These are phyloP conservation scores for Arxiozyma slooffiae DNA, from an alignment of 1,139 yeast species.

Conservation along the genomic window DNA sequence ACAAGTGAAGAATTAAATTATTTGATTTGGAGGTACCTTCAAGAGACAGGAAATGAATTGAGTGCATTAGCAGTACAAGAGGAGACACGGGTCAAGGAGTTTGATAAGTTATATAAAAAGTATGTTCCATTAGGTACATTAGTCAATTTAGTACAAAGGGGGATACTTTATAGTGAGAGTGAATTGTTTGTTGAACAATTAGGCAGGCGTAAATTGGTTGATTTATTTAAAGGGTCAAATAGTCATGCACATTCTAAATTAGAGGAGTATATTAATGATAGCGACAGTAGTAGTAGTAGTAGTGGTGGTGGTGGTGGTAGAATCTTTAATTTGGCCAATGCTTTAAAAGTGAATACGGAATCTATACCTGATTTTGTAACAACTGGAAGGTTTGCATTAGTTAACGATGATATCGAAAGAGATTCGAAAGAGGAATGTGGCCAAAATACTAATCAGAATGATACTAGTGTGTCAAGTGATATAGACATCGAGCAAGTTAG, in stretches of 20 bases:
- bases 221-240: slow-evolving; percentile 12
- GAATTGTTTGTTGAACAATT: slow-evolving; percentile 37
- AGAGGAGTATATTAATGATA: neutral
- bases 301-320: no score
- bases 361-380: slow-evolving; percentile 27
- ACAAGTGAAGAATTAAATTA: slow-evolving; percentile 82
- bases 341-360: slow-evolving; percentile 30
- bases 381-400: slow-evolving; percentile 28
- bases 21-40: slow-evolving; percentile 85
- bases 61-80: slow-evolving; percentile 77
- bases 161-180: slow-evolving; percentile 58
- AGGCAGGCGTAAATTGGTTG: slow-evolving; percentile 19
- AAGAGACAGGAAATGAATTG: slow-evolving; percentile 72
- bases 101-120: slow-evolving; percentile 43
- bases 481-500: neutral
- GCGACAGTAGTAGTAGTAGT: neutral
- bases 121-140: slow-evolving; percentile 63
- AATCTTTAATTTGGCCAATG: slow-evolving; percentile 34
- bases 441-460: no score
- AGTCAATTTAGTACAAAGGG: slow-evolving; percentile 75
- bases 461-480: no score
- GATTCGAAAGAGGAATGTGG: neutral
- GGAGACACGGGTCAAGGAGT: slow-evolving; percentile 53
- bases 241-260: slow-evolving; percentile 9
- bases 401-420: slow-evolving; percentile 11